These are phyloP conservation scores for Coniella lustricola DNA, from an alignment of 2,329 filamentous ascomycete genomes.

Conservation along the genomic window DNA sequence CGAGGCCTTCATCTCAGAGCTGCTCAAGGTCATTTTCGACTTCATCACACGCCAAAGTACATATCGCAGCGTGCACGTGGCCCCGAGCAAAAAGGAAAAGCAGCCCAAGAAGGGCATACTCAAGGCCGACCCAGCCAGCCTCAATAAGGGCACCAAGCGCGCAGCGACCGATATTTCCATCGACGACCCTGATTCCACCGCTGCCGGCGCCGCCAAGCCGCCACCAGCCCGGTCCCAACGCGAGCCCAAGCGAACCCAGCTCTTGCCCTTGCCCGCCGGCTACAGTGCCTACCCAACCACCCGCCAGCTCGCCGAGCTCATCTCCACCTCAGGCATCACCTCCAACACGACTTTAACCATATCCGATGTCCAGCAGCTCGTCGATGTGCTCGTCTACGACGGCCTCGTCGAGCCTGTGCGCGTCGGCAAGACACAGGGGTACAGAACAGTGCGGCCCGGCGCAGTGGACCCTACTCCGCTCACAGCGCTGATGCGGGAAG, in stretches of 20 bases:
- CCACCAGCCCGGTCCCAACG: slow-evolving; percentile 10
- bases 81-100: slow-evolving; percentile 27
- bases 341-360: slow-evolving; percentile 64
- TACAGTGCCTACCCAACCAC: slow-evolving; percentile 78
- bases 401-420: slow-evolving; percentile 66
- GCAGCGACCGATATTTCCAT: slow-evolving; percentile 39
- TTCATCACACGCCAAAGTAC: slow-evolving; percentile 68
- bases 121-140: slow-evolving; percentile 33
- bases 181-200: slow-evolving; percentile 25
- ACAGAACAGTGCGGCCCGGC: slow-evolving; percentile 43
- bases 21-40: slow-evolving; percentile 67
- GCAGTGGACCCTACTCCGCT: slow-evolving; percentile 30
- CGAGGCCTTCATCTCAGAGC: slow-evolving; percentile 73
- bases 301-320: slow-evolving; percentile 65
- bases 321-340: slow-evolving; percentile 63
- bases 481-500: slow-evolving; percentile 22
- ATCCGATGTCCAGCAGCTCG: slow-evolving; percentile 73
- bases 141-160: slow-evolving; percentile 43
- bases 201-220: slow-evolving; percentile 20
- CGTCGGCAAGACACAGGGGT: slow-evolving; percentile 42
- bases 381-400: slow-evolving; percentile 86
- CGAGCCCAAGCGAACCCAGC: slow-evolving; percentile 28
- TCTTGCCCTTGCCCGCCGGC: slow-evolving; percentile 52
- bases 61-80: slow-evolving; percentile 41
- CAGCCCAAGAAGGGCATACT: slow-evolving; percentile 51